Conservation (phyloP, 2,329 filamentous ascomycete genomes). For the Rhynchosporium secalis region DNA sequence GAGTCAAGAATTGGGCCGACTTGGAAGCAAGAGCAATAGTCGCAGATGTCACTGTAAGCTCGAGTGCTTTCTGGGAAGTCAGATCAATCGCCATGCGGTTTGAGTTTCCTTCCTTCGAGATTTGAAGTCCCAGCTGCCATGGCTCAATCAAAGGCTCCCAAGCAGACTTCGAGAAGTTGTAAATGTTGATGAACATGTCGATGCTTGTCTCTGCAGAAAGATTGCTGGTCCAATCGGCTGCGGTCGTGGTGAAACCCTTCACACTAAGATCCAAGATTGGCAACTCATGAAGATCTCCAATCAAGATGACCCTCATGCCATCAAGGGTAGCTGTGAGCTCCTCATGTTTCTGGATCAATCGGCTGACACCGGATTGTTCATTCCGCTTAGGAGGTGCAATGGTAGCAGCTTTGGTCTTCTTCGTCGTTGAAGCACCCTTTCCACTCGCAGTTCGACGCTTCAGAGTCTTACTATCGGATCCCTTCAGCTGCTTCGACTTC, state of each 20-base stretch:
- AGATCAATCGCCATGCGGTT: slow-evolving; percentile 81
- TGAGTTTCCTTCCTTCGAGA: slow-evolving; percentile 74
- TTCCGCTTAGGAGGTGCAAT: slow-evolving; percentile 30
- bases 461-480: slow-evolving; percentile 39
- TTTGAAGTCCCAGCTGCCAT: slow-evolving; percentile 90
- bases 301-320: slow-evolving; percentile 87
- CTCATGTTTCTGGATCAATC: slow-evolving; percentile 58
- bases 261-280: slow-evolving; percentile 93
- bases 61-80: slow-evolving; percentile 85
- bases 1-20: slow-evolving; percentile 84
- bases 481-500: slow-evolving; percentile 54
- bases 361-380: slow-evolving; percentile 45
- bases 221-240: slow-evolving; percentile 87
- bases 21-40: slow-evolving; percentile 93
- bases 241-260: slow-evolving; percentile 81
- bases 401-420: slow-evolving; percentile 45
- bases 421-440: slow-evolving; percentile 54
- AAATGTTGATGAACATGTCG: slow-evolving; percentile 93
- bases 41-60: slow-evolving; percentile 88
- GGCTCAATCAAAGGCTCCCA: slow-evolving; percentile 97
- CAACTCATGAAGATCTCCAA: slow-evolving; percentile 93
- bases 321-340: slow-evolving; percentile 84
- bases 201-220: slow-evolving; percentile 87
- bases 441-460: slow-evolving; percentile 60
- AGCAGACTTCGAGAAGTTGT: slow-evolving; percentile 98